Evolutionary conservation across 805 yeast species (phyloP), one percentile per base, ranked within the genome.

Genomic region (Saccharomycopsis selenospora): DNA sequence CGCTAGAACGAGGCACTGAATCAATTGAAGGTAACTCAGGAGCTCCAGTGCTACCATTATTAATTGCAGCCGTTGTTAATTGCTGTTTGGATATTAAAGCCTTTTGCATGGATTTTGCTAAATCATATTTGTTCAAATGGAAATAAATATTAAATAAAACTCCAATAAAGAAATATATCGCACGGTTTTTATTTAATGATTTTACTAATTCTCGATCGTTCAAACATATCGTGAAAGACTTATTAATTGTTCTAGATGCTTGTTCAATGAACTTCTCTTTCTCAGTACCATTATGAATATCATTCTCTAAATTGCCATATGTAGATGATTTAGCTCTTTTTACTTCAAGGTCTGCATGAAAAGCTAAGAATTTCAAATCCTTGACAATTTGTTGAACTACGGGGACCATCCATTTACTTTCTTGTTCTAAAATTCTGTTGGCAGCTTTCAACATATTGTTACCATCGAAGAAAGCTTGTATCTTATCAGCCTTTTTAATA

Each of bases 71-170:
- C 4, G 38, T 20, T 6, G 17, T 20, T 33, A 33, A 20, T 20
- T 63, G 63, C 18, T 69, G 62, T 42, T 80, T 72, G 11, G 82
- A 76, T 26, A 69, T 70, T 28, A 86, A 65, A 1, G 85, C 95
- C 60, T 80, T 80, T 50, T 85, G 80, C 53, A 87, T 71, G 45
- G 85, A 82, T 56, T 79, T 79, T 28, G 91, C 88, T 61, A 87
- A 72, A 56, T 87, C 88, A 36, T 75, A 68, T 58, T 84, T 85
- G 41, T 75, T 71, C 55, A 87, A 66, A 56, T 71, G 71, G 67
- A 81, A 79, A 64, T 86, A 88, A 22, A 84, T 71, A 56, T 77
- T 77, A 62, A 87, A 79, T 50, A 88, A 73, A 47, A 80, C 73
- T 36, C 82, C 80, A 17, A 85, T 75, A 61, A 87, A 82, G 63